A percentile compares a stretch with the other conserved stretches of the same genome.
These are phyloP conservation scores for Epichloe bromicola DNA, from an alignment of 2,329 filamentous ascomycete species.

Conservation along the genomic window DNA sequence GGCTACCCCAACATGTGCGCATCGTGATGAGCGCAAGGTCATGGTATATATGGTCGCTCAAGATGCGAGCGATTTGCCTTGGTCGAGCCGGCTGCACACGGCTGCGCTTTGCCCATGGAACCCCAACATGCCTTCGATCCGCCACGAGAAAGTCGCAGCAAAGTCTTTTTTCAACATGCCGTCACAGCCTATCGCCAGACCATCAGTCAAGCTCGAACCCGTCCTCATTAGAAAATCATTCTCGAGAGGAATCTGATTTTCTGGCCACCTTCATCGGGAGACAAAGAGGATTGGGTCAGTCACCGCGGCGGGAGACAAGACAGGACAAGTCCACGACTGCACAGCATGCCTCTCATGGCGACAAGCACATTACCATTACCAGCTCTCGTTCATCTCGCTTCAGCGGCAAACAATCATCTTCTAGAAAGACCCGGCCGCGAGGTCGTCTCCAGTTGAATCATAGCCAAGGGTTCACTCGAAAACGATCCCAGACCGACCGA, in stretches of 20 bases:
- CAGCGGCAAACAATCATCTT: not conserved
- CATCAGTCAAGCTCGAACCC: not conserved
- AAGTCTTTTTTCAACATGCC: not conserved
- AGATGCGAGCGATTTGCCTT: conserved; percentile 14
- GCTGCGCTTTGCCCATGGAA: conserved; percentile 9
- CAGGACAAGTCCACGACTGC: not conserved
- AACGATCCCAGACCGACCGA: not conserved
- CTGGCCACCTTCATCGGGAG: not conserved
- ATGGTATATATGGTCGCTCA: not conserved
- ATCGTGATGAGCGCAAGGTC: not conserved
- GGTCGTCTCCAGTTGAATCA: not conserved
- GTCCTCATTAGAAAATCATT: not conserved
- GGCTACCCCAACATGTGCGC: not conserved
- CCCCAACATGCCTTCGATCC: not conserved
- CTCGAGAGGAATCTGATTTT: not conserved
- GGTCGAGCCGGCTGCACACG: conserved; percentile 13
- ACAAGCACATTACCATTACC: not conserved
- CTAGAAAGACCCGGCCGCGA: not conserved
- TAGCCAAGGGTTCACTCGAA: not conserved
- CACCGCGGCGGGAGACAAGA: not conserved
- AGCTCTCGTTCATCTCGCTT: not conserved
- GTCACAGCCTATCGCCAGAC: not conserved
- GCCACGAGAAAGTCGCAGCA: not conserved
- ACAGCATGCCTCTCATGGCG: not conserved
- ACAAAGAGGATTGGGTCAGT: not conserved